phyloP scores from a whole-genome alignment of 352 stramenopile genomes.

The Phytophthora colocasiae region DNA sequence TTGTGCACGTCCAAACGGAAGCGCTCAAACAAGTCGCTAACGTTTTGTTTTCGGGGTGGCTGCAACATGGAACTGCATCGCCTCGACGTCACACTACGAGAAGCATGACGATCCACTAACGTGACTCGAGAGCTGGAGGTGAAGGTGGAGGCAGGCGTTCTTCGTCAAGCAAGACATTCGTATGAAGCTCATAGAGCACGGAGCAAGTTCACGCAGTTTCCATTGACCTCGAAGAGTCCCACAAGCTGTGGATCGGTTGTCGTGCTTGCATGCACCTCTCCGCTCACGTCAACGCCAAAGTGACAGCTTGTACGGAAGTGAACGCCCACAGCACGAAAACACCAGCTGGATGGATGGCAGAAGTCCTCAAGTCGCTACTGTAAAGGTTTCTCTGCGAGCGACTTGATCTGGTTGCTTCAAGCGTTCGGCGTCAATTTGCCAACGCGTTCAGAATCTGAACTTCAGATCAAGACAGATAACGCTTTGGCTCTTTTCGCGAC shows the following conservation, averaged over 20 bases:
- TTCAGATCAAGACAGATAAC: slow-evolving; percentile 2
- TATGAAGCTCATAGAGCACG: neutral
- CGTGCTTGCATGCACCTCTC: slow-evolving; percentile 14
- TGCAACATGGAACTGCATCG: slow-evolving; percentile 20
- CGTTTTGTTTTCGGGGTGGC: slow-evolving; percentile 18
- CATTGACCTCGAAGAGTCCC: neutral
- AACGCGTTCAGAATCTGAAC: too few relatives aligned
- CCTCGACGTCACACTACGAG: slow-evolving; percentile 5
- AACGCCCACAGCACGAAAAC: slow-evolving; percentile 2
- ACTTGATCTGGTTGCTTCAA: neutral
- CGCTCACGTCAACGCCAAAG: slow-evolving; percentile 8
- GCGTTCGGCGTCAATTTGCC: slow-evolving; percentile 12
- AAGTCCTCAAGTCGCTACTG: slow-evolving; percentile 9
- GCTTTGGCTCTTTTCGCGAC: slow-evolving; percentile 13
- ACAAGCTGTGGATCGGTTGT: neutral
- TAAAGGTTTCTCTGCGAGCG: slow-evolving; percentile 3
- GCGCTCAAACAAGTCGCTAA: slow-evolving; percentile 18
- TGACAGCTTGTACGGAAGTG: neutral
- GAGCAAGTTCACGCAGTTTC: slow-evolving; percentile 4
- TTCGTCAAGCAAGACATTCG: too few relatives aligned
- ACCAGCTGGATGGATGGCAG: slow-evolving; percentile 2
- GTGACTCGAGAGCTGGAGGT: neutral
- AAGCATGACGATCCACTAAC: slow-evolving; percentile 8
- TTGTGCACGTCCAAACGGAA: slow-evolving; percentile 14
- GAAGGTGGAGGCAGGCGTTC: too few relatives aligned